Evolutionary conservation across 495 filamentous ascomycete genomes (phyloP).

Genomic region (Bryoglossum gracile): DNA sequence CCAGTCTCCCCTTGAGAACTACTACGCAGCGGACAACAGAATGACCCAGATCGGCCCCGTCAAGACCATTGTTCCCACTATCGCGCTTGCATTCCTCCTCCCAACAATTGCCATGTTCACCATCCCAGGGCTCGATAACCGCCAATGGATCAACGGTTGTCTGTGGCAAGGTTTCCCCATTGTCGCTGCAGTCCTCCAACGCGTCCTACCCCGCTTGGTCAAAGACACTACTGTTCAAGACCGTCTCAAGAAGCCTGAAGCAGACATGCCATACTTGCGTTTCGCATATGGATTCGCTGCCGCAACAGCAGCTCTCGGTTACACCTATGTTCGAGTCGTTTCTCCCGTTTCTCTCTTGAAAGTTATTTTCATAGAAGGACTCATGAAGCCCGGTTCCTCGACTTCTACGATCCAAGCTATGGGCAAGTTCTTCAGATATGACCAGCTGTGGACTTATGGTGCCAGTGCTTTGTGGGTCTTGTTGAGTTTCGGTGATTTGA

Average conservation of each 20-base stretch:
- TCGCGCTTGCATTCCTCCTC: slow-evolving; percentile 28
- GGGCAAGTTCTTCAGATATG: slow-evolving; percentile 15
- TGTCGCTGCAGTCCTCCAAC: slow-evolving; percentile 23
- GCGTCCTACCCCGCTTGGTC: slow-evolving; percentile 6
- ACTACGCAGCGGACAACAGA: slow-evolving; percentile 25
- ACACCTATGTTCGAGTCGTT: slow-evolving; percentile 18
- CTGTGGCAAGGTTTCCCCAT: slow-evolving; percentile 34
- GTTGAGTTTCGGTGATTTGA: slow-evolving; percentile 20
- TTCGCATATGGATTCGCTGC: slow-evolving; percentile 18
- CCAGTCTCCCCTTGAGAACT: slow-evolving; percentile 22
- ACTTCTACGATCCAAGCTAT: slow-evolving; percentile 6
- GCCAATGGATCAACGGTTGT: slow-evolving; percentile 27
- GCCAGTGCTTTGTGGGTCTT: slow-evolving; percentile 11
- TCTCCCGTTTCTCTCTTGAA: slow-evolving; percentile 7
- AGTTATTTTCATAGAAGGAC: slow-evolving; percentile 18
- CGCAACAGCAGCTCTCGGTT: not conserved
- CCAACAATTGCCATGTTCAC: slow-evolving; percentile 29
- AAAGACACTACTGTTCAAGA: slow-evolving; percentile 8
- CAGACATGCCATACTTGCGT: slow-evolving; percentile 19
- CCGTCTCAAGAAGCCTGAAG: slow-evolving; percentile 3
- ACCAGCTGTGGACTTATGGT: slow-evolving; percentile 18
- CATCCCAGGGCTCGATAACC: slow-evolving; percentile 19
- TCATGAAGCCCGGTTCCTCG: slow-evolving; percentile 3
- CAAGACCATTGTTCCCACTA: slow-evolving; percentile 29
- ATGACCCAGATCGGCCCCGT: slow-evolving; percentile 23